Evolutionary conservation across 2,329 filamentous ascomycete species (phyloP), one percentile per base, ranked within the genome.

Genomic region (Cladophialophora chaetospira): DNA sequence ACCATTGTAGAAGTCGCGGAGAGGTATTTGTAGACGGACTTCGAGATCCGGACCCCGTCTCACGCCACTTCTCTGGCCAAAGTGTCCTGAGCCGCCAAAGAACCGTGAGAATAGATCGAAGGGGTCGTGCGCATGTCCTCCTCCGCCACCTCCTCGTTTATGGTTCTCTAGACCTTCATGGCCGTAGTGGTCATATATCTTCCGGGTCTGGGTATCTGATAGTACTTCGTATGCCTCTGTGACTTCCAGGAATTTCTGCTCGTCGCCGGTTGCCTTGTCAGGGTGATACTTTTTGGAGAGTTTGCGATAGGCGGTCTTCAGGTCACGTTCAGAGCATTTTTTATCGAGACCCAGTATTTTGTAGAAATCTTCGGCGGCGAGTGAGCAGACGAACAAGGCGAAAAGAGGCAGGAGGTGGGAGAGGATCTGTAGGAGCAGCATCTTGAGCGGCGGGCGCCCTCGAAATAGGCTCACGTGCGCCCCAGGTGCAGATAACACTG

Each of bases 61-160:
- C 13, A 66, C 62, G 21, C 65, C 65, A 71, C 94, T 87, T 31
- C 87, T 87, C 5, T 81, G 78, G 13, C 88, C 88, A 63, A 89
- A 95, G 73, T 94, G 90, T 8, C 91, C 91, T 33, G 84, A 88
- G 19, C 93, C 93, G 62, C 94, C 94, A 70, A 99, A 99, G 83
- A 99, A 97, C 65, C 91, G 88, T 53, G 87, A 91, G 80, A 99
- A 99, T 38, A 99, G 79, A 73, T 99, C 94, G 71, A 97, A 97
- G 17, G 94, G 92, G 70, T 99, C 92, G 71, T 93, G 87, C 4
- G 71, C 69, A 26, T 78, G 76, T 6, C 76, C 78, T 40, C 80
- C 81, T 8, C 82, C 81, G 47, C 84, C 83, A 31, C 85, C 83
- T 43, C 89, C 88, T 67, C 88, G 85, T 68, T 90, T 83, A 67